Evolutionary conservation across 345 rosid species (phyloP).

Genomic region (Arabis hirsuta): DNA sequence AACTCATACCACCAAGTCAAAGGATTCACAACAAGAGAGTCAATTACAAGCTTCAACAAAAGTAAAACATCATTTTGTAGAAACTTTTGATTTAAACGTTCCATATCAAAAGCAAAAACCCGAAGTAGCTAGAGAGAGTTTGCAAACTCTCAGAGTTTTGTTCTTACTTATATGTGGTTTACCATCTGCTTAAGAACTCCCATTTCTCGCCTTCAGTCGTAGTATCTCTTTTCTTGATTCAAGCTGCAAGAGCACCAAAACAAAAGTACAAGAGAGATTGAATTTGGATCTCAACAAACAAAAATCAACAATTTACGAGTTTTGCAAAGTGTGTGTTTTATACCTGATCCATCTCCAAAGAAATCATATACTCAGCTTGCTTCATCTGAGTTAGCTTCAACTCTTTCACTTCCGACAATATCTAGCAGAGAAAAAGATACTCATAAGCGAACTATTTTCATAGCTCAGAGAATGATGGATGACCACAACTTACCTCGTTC

Average conservation of each 20-base stretch:
- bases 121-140: background rate
- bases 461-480: background rate
- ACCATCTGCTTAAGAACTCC: conserved; percentile 28
- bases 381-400: conserved; percentile 48
- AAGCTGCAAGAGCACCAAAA: conserved; percentile 46
- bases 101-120: too few relatives aligned
- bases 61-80: too few relatives aligned
- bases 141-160: conserved; percentile 16
- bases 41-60: conserved; percentile 15
- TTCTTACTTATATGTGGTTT: background rate
- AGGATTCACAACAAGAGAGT: background rate
- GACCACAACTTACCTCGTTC: conserved; percentile 45
- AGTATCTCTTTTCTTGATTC: conserved; percentile 52
- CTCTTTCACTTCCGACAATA: conserved; percentile 47
- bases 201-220: conserved; percentile 42
- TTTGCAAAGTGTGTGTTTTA: conserved; percentile 14
- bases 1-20: background rate
- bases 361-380: conserved; percentile 47
- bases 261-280: background rate
- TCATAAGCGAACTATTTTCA: background rate
- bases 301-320: background rate
- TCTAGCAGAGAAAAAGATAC: conserved; percentile 36
- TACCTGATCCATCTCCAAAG: conserved; percentile 64
- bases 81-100: too few relatives aligned
- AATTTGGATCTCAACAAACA: background rate